Evolutionary conservation across 2,329 filamentous ascomycete species (phyloP).

Genomic region (Aspergillus thermomutatus): DNA sequence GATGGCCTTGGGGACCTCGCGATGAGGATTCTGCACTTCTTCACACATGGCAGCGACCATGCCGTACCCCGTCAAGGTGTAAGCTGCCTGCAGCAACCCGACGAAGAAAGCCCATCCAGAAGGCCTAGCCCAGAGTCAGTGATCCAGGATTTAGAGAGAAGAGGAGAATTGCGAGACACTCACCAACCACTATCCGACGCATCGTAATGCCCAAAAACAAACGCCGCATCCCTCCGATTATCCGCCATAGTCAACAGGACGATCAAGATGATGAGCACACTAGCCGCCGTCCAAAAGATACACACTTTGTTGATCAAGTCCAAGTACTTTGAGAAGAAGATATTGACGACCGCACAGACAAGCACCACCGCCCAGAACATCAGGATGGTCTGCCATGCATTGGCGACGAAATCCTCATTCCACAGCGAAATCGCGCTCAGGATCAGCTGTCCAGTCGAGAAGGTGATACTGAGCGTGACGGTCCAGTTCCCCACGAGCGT

Average conservation of each 20-base stretch:
- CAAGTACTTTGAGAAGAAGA: slow-evolving; percentile 60
- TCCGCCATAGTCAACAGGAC: slow-evolving; percentile 61
- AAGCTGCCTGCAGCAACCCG: slow-evolving; percentile 62
- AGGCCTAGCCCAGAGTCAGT: slow-evolving; percentile 42
- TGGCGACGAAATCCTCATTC: slow-evolving; percentile 66
- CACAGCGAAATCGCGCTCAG: slow-evolving; percentile 66
- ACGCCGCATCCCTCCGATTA: slow-evolving; percentile 55
- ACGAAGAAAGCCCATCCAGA: slow-evolving; percentile 71
- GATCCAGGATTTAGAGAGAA: neutral
- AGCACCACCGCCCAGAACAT: slow-evolving; percentile 71
- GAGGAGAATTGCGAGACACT: slow-evolving; percentile 11
- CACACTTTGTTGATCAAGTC: slow-evolving; percentile 70
- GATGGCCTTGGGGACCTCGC: slow-evolving; percentile 69
- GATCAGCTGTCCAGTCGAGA: slow-evolving; percentile 67
- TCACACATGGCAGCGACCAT: slow-evolving; percentile 72
- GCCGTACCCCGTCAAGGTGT: slow-evolving; percentile 56
- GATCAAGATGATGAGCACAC: slow-evolving; percentile 65
- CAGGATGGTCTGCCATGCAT: slow-evolving; percentile 66
- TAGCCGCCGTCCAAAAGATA: slow-evolving; percentile 67
- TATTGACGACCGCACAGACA: slow-evolving; percentile 62
- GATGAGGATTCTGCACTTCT: slow-evolving; percentile 65
- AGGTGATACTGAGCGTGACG: slow-evolving; percentile 64
- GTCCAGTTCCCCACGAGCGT: slow-evolving; percentile 74
- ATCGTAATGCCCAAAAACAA: slow-evolving; percentile 68
- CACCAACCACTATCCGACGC: slow-evolving; percentile 62